A percentile compares a stretch with the other conserved stretches of the same genome.
phyloP scores from a whole-genome alignment of 2,329 filamentous ascomycete genomes.

The Alternaria sp. region DNA sequence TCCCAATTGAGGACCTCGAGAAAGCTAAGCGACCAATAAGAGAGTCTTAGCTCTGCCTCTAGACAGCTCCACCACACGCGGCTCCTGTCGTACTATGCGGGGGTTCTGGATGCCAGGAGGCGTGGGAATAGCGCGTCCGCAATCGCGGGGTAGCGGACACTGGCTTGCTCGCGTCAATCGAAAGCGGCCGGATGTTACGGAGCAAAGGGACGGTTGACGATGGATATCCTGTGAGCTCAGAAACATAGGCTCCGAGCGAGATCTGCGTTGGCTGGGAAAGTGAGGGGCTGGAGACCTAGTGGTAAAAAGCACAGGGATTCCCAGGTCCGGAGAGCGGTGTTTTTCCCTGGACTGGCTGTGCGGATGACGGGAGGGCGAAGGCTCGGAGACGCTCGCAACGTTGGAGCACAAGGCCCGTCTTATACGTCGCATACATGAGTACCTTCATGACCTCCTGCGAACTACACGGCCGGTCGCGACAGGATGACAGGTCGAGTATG shows the following conservation, averaged over 20 bases:
- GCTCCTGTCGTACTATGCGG: conserved; percentile 29
- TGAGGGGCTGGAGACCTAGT: not conserved
- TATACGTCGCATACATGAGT: conserved; percentile 15
- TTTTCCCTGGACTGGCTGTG: not conserved
- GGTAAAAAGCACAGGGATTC: not conserved
- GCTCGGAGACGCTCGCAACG: not conserved
- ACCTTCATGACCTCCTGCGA: conserved; percentile 3
- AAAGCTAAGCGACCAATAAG: conserved; percentile 12
- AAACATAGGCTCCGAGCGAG: not conserved
- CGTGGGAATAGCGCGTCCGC: conserved; percentile 14
- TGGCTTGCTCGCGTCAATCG: not conserved
- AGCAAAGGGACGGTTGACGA: not conserved
- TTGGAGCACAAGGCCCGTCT: not conserved
- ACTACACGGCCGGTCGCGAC: not conserved
- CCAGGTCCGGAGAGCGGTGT: not conserved
- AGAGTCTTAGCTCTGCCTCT: not conserved
- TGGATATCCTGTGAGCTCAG: not conserved
- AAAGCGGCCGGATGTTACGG: conserved; percentile 2
- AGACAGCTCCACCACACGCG: conserved; percentile 23
- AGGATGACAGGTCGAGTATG: not conserved
- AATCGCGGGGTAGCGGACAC: conserved; percentile 25
- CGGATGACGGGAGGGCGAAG: not conserved
- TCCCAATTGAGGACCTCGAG: conserved; percentile 1
- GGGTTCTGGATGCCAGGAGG: conserved; percentile 23
- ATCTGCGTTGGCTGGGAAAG: not conserved